Conservation (phyloP, 1,139 yeast species). For the Nakaseomyces uthaithaninus region DNA sequence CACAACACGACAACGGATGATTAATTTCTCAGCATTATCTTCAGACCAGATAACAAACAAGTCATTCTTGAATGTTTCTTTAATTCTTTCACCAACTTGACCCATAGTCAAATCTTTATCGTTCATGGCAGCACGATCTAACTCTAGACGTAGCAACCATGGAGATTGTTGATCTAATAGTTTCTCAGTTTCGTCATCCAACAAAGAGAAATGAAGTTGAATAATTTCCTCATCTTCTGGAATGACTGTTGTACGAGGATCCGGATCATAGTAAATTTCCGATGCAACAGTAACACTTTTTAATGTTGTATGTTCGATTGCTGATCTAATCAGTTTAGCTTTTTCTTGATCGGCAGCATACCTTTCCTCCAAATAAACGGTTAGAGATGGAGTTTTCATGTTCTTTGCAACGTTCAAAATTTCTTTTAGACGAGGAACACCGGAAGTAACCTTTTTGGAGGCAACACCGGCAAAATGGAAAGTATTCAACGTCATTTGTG, state of each 20-base stretch:
- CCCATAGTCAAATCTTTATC: constrained; percentile 98
- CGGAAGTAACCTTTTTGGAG: constrained; percentile 95
- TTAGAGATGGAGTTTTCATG: constrained; percentile 96
- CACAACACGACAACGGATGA: constrained; percentile 96
- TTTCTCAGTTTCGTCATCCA: constrained; percentile 94
- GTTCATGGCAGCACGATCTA: constrained; percentile 97
- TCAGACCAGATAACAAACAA: constrained; percentile 98
- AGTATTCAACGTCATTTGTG: constrained; percentile 98
- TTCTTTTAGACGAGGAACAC: constrained; percentile 99
- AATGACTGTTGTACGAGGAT: constrained; percentile 90
- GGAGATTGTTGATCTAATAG: constrained; percentile 92
- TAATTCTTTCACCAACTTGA: constrained; percentile 94
- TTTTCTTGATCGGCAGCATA: constrained; percentile 81
- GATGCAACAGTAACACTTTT: constrained; percentile 96
- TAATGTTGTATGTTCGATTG: constrained; percentile 92
- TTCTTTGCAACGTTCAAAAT: constrained; percentile 97
- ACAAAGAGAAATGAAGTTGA: constrained; percentile 93
- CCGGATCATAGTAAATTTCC: constrained; percentile 96
- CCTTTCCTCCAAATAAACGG: constrained; percentile 77
- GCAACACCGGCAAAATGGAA: constrained; percentile 99
- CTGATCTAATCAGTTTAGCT: constrained; percentile 93
- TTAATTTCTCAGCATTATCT: constrained; percentile 94
- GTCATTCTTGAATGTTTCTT: constrained; percentile 89
- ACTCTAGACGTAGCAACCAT: constrained; percentile 91
- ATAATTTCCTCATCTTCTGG: constrained; percentile 97